These are phyloP conservation scores for Peronosclerospora sorghi DNA, from an alignment of 352 stramenopile species.

Conservation along the genomic window DNA sequence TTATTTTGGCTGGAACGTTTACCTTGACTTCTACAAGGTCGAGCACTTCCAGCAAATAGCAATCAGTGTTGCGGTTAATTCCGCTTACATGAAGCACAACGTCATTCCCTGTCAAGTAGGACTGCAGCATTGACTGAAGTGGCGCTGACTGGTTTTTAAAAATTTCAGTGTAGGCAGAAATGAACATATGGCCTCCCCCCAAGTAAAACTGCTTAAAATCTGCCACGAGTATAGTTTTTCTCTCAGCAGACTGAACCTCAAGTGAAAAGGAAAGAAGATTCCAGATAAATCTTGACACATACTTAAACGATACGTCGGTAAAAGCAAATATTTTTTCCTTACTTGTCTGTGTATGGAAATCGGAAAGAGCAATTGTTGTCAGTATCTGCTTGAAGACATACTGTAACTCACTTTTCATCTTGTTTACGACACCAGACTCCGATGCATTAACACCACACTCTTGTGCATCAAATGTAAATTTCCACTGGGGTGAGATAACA, in stretches of 20 bases:
- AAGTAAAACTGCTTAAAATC: constrained; percentile 66
- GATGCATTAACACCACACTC: constrained; percentile 4
- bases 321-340: constrained; percentile 60
- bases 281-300: constrained; percentile 48
- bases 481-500: constrained; percentile 5
- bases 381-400: constrained; percentile 49
- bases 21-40: constrained; percentile 53
- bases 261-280: constrained; percentile 66
- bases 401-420: constrained; percentile 40
- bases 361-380: constrained; percentile 61
- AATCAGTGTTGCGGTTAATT: constrained; percentile 32
- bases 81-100: constrained; percentile 47
- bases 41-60: constrained; percentile 60
- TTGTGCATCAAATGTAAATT: constrained; percentile 13
- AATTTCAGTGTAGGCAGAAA: constrained; percentile 65
- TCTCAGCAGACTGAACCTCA: constrained; percentile 25
- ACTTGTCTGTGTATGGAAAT: constrained; percentile 56
- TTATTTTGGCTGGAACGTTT: constrained; percentile 51
- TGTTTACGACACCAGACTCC: constrained; percentile 19
- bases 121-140: constrained; percentile 53
- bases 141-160: constrained; percentile 50
- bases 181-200: constrained; percentile 58
- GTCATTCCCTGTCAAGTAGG: constrained; percentile 58
- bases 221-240: constrained; percentile 42
- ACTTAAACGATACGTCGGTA: constrained; percentile 69